Conservation (phyloP, 148 eudicot genomes). For the Diospyros lotus region DNA sequence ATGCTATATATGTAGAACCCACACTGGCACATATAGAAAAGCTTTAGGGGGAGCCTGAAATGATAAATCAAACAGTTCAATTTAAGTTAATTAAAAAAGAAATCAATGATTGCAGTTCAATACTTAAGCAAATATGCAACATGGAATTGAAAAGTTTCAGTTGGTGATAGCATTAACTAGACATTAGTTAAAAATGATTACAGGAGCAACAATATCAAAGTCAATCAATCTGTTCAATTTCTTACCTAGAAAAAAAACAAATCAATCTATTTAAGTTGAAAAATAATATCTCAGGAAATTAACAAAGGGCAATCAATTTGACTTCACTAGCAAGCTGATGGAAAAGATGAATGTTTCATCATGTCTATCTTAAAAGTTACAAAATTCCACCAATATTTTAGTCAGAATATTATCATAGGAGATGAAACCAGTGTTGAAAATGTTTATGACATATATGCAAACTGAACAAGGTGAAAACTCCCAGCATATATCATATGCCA, state of each 20-base stretch:
- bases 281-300: background rate
- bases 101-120: background rate
- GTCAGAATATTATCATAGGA: background rate
- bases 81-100: background rate
- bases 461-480: background rate
- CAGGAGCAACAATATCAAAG: background rate
- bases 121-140: background rate
- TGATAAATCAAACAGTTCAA: conserved; percentile 19
- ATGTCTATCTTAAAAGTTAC: background rate
- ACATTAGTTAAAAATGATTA: background rate
- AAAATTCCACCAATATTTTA: background rate
- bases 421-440: background rate
- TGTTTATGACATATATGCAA: background rate
- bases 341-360: background rate
- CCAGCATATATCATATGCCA: background rate
- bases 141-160: background rate
- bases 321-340: background rate
- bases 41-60: conserved; percentile 74
- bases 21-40: conserved; percentile 86
- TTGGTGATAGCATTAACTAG: background rate
- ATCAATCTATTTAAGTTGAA: background rate
- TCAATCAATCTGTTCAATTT: background rate
- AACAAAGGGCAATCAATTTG: background rate
- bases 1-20: conserved; percentile 92
- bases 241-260: too few relatives aligned